Evolutionary conservation across 208 protist species (phyloP).

Genomic region (Crithidia mellificae): DNA sequence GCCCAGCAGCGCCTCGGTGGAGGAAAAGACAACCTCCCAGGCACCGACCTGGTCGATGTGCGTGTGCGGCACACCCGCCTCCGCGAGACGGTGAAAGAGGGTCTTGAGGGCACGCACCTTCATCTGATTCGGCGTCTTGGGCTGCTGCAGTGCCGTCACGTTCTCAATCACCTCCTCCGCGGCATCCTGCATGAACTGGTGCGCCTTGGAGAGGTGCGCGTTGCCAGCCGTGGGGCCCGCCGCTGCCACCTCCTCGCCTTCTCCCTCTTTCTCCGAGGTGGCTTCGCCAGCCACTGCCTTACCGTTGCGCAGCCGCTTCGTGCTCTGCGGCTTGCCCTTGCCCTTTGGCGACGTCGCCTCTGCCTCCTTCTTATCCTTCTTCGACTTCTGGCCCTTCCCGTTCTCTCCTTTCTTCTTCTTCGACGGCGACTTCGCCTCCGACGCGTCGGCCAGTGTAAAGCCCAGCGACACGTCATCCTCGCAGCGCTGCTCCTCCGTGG

Average conservation of each 20-base stretch:
- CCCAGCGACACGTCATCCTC: slow-evolving; percentile 84
- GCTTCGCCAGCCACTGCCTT: slow-evolving; percentile 11
- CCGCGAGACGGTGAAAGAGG: slow-evolving; percentile 74
- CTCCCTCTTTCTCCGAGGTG: neutral
- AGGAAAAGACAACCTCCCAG: slow-evolving; percentile 78
- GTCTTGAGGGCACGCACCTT: slow-evolving; percentile 89
- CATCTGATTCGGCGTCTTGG: slow-evolving; percentile 74
- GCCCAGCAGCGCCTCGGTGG: slow-evolving; percentile 60
- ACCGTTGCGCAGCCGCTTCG: slow-evolving; percentile 33
- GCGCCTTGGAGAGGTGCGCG: slow-evolving; percentile 30
- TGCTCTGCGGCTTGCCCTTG: slow-evolving; percentile 9
- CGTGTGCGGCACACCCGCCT: slow-evolving; percentile 79
- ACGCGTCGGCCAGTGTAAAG: slow-evolving; percentile 34
- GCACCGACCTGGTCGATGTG: slow-evolving; percentile 55
- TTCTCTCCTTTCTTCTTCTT: too few species aligned
- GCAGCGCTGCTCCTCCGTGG: slow-evolving; percentile 76
- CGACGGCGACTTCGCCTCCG: too few species aligned
- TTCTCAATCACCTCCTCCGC: slow-evolving; percentile 69
- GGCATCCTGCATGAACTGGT: slow-evolving; percentile 54
- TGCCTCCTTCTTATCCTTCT: slow-evolving; percentile 1
- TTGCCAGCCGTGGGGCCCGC: slow-evolving; percentile 5
- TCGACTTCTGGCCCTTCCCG: slow-evolving; percentile 29
- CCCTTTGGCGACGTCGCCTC: slow-evolving; percentile 4
- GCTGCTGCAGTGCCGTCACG: slow-evolving; percentile 78
- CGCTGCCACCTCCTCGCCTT: slow-evolving; percentile 3